These are phyloP conservation scores for Beauveria rudraprayagi DNA, from an alignment of 2,329 filamentous ascomycete genomes.

Conservation along the genomic window DNA sequence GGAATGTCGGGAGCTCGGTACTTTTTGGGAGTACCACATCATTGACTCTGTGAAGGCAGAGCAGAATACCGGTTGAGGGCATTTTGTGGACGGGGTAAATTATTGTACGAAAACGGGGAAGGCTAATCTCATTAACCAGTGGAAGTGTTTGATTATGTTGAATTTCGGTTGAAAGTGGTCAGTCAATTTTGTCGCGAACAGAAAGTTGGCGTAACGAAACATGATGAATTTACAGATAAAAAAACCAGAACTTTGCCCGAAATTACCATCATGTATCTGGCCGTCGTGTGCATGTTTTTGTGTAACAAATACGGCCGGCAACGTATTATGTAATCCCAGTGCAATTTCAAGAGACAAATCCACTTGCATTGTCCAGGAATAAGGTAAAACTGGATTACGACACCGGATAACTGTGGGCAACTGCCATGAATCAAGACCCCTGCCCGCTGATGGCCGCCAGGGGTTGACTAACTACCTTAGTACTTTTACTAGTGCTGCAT, in stretches of 20 bases:
- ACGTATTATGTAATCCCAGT: no score
- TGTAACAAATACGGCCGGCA: not conserved
- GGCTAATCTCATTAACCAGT: constrained; percentile 1
- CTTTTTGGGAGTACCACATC: constrained; percentile 51
- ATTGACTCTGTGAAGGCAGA: constrained; percentile 44
- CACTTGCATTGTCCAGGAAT: not conserved
- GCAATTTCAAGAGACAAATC: not conserved
- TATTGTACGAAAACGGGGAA: not conserved
- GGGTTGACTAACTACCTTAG: no score
- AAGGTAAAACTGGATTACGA: not conserved
- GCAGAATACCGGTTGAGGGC: not conserved
- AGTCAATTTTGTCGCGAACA: not conserved
- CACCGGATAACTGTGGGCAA: not conserved
- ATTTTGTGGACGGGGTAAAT: not conserved
- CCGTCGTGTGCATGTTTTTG: not conserved
- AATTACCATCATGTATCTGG: no score
- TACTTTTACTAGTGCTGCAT: not conserved
- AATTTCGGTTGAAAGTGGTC: not conserved
- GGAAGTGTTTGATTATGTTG: constrained; percentile 1
- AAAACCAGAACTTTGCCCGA: not conserved
- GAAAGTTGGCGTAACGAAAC: not conserved
- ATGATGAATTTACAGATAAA: not conserved
- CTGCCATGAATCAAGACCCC: constrained; percentile 6
- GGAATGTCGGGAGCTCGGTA: constrained; percentile 46
- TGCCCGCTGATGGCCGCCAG: not conserved